These are phyloP conservation scores for Piper betle DNA, from an alignment of 164 flowering plant species.

Conservation along the genomic window DNA sequence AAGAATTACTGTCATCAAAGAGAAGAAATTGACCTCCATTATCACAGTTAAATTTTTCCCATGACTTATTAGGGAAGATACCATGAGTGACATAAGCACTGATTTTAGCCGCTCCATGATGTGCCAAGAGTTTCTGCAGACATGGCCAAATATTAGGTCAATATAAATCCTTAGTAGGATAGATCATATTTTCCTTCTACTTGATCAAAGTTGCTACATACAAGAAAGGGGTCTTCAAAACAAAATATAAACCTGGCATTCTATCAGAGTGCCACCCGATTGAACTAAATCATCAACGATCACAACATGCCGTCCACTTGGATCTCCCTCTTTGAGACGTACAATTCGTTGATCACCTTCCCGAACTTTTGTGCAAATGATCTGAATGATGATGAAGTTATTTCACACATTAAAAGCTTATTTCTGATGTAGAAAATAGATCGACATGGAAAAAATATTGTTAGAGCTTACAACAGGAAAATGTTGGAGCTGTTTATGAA, in stretches of 20 bases:
- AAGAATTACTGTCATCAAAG: neutral
- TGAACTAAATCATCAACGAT: constrained; percentile 99
- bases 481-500: constrained; percentile 94
- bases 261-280: constrained; percentile 90
- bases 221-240: neutral
- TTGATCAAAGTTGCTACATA: no score
- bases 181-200: neutral
- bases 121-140: constrained; percentile 74
- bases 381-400: constrained; percentile 25
- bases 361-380: constrained; percentile 91
- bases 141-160: neutral
- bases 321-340: constrained; percentile 90
- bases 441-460: neutral
- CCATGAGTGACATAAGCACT: constrained; percentile 99
- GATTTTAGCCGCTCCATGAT: constrained; percentile 77
- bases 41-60: constrained; percentile 79
- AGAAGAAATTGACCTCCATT: constrained; percentile 35
- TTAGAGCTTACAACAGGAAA: constrained; percentile 61
- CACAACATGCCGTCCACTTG: constrained; percentile 84
- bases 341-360: constrained; percentile 89
- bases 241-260: constrained; percentile 66
- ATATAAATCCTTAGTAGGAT: neutral
- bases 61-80: constrained; percentile 78
- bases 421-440: neutral
- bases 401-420: neutral